A percentile compares a stretch with the other conserved stretches of the same genome.
Conservation (phyloP, 352 stramenopile genomes). For the Globisporangium canariense region DNA sequence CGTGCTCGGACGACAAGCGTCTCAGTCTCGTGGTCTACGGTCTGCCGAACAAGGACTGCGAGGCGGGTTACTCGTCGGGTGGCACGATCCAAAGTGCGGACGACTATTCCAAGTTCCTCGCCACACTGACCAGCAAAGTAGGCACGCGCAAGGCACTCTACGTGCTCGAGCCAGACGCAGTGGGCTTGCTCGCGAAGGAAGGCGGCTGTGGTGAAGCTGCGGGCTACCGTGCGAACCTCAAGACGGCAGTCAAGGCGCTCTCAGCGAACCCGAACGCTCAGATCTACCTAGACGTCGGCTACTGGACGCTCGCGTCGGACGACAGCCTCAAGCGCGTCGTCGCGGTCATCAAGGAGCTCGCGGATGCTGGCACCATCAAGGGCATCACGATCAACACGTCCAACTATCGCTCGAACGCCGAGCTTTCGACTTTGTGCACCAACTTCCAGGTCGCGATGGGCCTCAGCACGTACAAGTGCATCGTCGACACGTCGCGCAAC, state of each 20-base stretch:
- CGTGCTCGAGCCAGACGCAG: slow-evolving; percentile 59
- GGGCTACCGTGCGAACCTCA: slow-evolving; percentile 49
- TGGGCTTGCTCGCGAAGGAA: slow-evolving; percentile 41
- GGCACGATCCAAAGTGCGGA: slow-evolving; percentile 28
- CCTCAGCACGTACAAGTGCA: slow-evolving; percentile 38
- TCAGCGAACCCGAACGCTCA: slow-evolving; percentile 60
- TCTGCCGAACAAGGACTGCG: slow-evolving; percentile 71
- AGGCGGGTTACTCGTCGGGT: slow-evolving; percentile 38
- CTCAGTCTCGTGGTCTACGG: slow-evolving; percentile 63
- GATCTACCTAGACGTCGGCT: slow-evolving; percentile 73
- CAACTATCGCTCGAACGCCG: slow-evolving; percentile 62
- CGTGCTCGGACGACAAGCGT: slow-evolving; percentile 20
- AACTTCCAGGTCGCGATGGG: slow-evolving; percentile 57
- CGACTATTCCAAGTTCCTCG: slow-evolving; percentile 47
- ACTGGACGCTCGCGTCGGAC: slow-evolving; percentile 46
- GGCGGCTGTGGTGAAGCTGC: slow-evolving; percentile 22
- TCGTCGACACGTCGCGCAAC: slow-evolving; percentile 66
- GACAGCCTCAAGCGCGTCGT: slow-evolving; percentile 25
- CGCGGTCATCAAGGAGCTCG: slow-evolving; percentile 38
- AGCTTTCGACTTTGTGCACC: slow-evolving; percentile 44
- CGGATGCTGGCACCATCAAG: slow-evolving; percentile 31
- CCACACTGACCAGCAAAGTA: slow-evolving; percentile 34
- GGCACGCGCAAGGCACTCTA: slow-evolving; percentile 53
- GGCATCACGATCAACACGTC: slow-evolving; percentile 76
- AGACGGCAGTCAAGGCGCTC: slow-evolving; percentile 42